Base-by-base conservation (phyloP, 495 filamentous ascomycete species). In the Penicillium subrubescens region DNA sequence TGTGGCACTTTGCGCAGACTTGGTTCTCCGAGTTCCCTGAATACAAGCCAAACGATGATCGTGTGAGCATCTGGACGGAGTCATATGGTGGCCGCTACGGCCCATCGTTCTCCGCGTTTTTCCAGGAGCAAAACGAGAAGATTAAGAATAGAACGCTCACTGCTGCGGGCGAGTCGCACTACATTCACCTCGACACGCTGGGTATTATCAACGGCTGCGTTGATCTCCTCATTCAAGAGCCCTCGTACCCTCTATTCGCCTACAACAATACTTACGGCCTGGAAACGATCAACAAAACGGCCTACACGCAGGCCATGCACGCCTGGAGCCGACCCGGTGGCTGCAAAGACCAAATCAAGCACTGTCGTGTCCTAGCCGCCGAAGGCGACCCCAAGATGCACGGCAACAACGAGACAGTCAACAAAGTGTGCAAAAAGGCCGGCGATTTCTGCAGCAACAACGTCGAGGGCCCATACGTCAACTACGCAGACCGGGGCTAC, bases 231-330 rank as follows among this genome's bases (percentile, higher is more conserved):
- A 82, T 88, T 10, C 90, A 94, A 76, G 82, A 78, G 12, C 84
- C 86, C 1, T 84, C 77, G 52, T 94, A 93, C 67, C 84, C 89
- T 2, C 72, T 82, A 17, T 88, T 92, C 73, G 88, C 89, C 15
- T 81, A 86, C 53, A 87, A 88, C 75, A 96, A 95, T 68, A 90
- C 90, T 5, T 96, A 93, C 67, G 87, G 86, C 10, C 84, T 94
- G 31, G 70, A 87, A 60, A 80, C 87, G 0, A 84, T 92, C 68
- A 89, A 86, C 67, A 71, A 83, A 33, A 84, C 76, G 37, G 67
- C 79, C 15, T 87, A 84, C 60, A 67, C 82, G n/a, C 59, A 65
- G 10, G 76, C 80, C 33, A 75, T 86, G 56, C 62, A 87, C 15
- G 77, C 77, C 5, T 84, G 75, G 69, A 79, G 81, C 59, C 77